Base-by-base conservation (phyloP, 2,329 filamentous ascomycete species). In the Ciborinia camelliae region DNA sequence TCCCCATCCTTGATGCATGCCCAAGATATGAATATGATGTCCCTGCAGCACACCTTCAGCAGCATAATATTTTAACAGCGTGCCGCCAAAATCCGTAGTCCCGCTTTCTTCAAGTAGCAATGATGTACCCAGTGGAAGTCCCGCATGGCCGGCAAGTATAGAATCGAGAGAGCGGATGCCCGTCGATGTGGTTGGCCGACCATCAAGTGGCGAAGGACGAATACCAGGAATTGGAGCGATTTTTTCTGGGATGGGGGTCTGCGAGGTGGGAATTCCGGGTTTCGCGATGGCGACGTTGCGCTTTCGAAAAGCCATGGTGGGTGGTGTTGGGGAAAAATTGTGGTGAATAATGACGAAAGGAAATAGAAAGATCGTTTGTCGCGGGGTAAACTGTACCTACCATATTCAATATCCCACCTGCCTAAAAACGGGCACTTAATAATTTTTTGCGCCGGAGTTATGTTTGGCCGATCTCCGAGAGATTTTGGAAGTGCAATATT, bases 41-140 rank as follows among this genome's bases (percentile, higher is more conserved):
- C 91, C 92, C 74, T 99, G 95, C 7, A 96, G 86, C 4, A 98
- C 84, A 2, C 95, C 95, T 77, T 99, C 93, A 0, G 94, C 93
- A 0, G 92, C 94, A 78, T 92, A 99, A 76, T 95, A 97, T 63
- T 90, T 85, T 52, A 97, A 78, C 65, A 98, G 79, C 32, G 91
- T 86, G 2, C 93, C 91, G 0, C 91, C 88, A 79, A 96, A 99
- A 76, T 99, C 95, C 0, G 95, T 99, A 0, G 94, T 97, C 0
- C 94, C 94, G 65, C 87, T 89, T 73, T 99, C 95, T 74, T 94
- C 91, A 39, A 97, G 80, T 6, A 99, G 78, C 0, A 98, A 74
- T 0, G 88, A 90, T 23, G 86, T 91, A 0, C 95, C 95, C 8
- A 98, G 81, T 0, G 91, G 86, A 5, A 98, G 81, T 0, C 95